Percentiles rank a stretch among this genome's conserved stretches.
Evolutionary conservation across 176 grass and related monocot species (phyloP).

Genomic region (Aegilops speltoides): DNA sequence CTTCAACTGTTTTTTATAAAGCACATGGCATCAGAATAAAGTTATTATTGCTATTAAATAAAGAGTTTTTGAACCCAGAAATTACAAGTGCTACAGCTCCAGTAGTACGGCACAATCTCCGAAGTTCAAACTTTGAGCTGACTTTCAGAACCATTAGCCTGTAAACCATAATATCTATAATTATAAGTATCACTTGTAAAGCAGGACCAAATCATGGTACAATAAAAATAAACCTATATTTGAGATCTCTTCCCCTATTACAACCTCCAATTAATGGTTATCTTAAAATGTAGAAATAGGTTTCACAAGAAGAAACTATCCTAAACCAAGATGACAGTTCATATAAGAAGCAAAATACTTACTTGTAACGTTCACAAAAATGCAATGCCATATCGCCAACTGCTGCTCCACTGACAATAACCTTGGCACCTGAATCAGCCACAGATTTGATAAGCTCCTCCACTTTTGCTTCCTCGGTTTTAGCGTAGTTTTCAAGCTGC

Average conservation of each 20-base stretch:
- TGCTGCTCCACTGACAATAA: slow-evolving; percentile 90
- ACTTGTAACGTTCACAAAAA: slow-evolving; percentile 99
- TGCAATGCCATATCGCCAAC: slow-evolving; percentile 98
- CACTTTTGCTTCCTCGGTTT: slow-evolving; percentile 93
- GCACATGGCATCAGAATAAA: background rate
- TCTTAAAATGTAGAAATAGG: background rate
- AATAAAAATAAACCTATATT: background rate
- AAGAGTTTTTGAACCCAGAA: slow-evolving; percentile 22
- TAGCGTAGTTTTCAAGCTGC: slow-evolving; percentile 98
- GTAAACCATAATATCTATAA: slow-evolving; percentile 36
- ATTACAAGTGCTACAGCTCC: slow-evolving; percentile 80
- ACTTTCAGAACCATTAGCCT: slow-evolving; percentile 96
- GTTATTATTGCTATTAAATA: background rate
- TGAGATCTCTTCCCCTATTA: background rate
- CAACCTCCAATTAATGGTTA: background rate
- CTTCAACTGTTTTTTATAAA: slow-evolving; percentile 69
- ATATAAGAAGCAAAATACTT: slow-evolving; percentile 31
- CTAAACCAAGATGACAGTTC: background rate
- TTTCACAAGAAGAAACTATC: background rate
- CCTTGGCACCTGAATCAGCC: slow-evolving; percentile 85
- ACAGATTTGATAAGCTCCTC: slow-evolving; percentile 99
- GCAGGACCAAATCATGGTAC: background rate
- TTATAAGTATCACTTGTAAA: background rate
- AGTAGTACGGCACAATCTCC: slow-evolving; percentile 92
- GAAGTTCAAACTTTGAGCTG: slow-evolving; percentile 90